These are phyloP conservation scores for Cantharellus cinnabarinus DNA, from an alignment of 768 basidiomycete genomes.

Conservation along the genomic window DNA sequence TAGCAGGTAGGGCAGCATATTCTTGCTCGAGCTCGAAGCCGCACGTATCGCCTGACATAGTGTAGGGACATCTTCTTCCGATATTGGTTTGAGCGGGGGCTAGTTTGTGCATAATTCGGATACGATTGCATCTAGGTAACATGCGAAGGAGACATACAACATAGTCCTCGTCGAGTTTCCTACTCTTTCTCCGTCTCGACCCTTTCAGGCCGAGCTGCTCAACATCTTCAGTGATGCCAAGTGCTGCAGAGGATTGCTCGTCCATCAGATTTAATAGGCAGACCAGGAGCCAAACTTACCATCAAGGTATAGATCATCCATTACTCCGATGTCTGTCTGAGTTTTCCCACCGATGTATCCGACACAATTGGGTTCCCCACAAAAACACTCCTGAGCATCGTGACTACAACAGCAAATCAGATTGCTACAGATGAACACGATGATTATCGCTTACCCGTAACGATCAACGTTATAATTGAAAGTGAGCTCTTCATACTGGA, in stretches of 20 bases:
- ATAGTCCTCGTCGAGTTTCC: conserved; percentile 89
- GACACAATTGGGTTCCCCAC: conserved; percentile 86
- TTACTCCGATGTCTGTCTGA: conserved; percentile 82
- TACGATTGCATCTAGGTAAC: not conserved
- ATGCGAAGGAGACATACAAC: conserved; percentile 28
- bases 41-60: not conserved
- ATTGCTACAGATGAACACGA: not conserved
- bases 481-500: conserved; percentile 72
- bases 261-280: not conserved
- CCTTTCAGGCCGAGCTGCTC: conserved; percentile 48
- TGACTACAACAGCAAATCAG: conserved; percentile 30
- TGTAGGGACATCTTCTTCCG: not conserved
- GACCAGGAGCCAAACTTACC: conserved; percentile 26
- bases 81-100: not conserved
- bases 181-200: conserved; percentile 69
- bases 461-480: conserved; percentile 99
- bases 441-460: conserved; percentile 51
- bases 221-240: conserved; percentile 85
- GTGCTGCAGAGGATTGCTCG: conserved; percentile 27
- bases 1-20: not conserved
- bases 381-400: conserved; percentile 85
- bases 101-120: not conserved
- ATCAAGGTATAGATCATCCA: conserved; percentile 89
- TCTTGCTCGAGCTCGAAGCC: not conserved
- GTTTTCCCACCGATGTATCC: conserved; percentile 97